phyloP scores from a whole-genome alignment of 352 stramenopile species.

The Phytophthora palmivora region DNA sequence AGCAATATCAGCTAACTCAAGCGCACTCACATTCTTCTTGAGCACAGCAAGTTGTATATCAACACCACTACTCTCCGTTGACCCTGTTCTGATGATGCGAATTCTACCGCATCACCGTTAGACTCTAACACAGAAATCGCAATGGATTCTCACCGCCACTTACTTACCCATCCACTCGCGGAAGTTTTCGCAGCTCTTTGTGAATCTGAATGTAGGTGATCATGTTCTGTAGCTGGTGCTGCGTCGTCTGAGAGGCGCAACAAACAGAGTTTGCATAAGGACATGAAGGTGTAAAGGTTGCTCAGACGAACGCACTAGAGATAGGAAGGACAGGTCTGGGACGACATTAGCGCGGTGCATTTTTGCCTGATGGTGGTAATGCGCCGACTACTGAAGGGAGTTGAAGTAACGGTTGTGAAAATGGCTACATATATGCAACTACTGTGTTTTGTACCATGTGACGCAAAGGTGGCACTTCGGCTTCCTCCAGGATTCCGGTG shows the following conservation, averaged over 20 bases:
- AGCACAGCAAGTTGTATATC: slow-evolving; percentile 45
- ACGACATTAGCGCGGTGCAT: slow-evolving; percentile 18
- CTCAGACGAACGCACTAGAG: slow-evolving; percentile 11
- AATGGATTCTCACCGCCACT: slow-evolving; percentile 2
- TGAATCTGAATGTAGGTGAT: slow-evolving; percentile 56
- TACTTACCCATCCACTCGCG: slow-evolving; percentile 70
- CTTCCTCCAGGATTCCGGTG: slow-evolving; percentile 18
- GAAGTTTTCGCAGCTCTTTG: slow-evolving; percentile 50
- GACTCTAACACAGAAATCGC: neutral
- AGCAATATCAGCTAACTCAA: neutral
- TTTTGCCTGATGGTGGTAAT: neutral
- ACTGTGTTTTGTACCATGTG: too few relatives aligned
- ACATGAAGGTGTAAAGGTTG: neutral
- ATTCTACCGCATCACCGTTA: slow-evolving; percentile 27
- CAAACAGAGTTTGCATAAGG: neutral
- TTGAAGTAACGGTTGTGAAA: slow-evolving; percentile 21
- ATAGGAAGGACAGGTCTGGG: slow-evolving; percentile 35
- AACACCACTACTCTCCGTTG: slow-evolving; percentile 27
- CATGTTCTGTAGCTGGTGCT: slow-evolving; percentile 76
- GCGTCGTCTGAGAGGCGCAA: slow-evolving; percentile 34
- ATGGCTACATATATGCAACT: slow-evolving; percentile 6
- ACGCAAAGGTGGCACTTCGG: too few relatives aligned
- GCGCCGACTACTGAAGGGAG: slow-evolving; percentile 14
- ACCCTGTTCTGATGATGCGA: slow-evolving; percentile 40
- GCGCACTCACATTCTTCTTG: slow-evolving; percentile 43